A percentile compares a stretch with the other conserved stretches of the same genome.
These are phyloP conservation scores for Fusarium sp. DNA, from an alignment of 2,329 filamentous ascomycete species.

Conservation along the genomic window DNA sequence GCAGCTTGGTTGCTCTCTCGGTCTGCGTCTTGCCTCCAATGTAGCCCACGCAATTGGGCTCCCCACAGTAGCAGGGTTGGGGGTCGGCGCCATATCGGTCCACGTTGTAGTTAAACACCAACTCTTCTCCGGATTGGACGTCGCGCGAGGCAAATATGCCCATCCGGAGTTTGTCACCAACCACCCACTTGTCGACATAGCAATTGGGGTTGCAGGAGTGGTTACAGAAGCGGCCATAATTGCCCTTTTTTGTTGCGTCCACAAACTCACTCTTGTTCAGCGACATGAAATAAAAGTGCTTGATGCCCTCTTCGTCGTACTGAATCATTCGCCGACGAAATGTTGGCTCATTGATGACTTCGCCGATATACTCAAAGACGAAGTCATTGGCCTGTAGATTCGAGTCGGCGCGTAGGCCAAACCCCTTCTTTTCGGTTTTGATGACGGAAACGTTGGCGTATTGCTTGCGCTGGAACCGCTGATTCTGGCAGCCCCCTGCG, in stretches of 20 bases:
- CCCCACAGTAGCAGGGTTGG: constrained; percentile 95
- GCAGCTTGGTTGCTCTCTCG: constrained; percentile 91
- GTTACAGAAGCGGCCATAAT: constrained; percentile 97
- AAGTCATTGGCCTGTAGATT: constrained; percentile 88
- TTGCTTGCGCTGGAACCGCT: constrained; percentile 90
- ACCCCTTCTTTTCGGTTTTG: constrained; percentile 98
- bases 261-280: constrained; percentile 96
- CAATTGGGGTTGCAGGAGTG: constrained; percentile 99
- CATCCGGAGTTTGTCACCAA: constrained; percentile 97
- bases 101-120: constrained; percentile 99
- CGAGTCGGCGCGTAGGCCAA: constrained; percentile 85
- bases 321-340: constrained; percentile 92
- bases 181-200: constrained; percentile 99
- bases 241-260: constrained; percentile 96
- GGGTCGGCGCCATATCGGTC: constrained; percentile 97
- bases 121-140: constrained; percentile 89
- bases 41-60: constrained; percentile 94
- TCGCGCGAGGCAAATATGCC: constrained; percentile 93
- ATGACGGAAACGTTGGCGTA: constrained; percentile 95
- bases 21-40: constrained; percentile 99
- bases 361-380: constrained; percentile 97
- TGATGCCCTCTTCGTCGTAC: constrained; percentile 96
- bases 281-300: constrained; percentile 99
- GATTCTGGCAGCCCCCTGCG: constrained; percentile 89
- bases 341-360: constrained; percentile 93